Base-by-base conservation (phyloP, 2,329 filamentous ascomycete species). In the Metarhizium album region DNA sequence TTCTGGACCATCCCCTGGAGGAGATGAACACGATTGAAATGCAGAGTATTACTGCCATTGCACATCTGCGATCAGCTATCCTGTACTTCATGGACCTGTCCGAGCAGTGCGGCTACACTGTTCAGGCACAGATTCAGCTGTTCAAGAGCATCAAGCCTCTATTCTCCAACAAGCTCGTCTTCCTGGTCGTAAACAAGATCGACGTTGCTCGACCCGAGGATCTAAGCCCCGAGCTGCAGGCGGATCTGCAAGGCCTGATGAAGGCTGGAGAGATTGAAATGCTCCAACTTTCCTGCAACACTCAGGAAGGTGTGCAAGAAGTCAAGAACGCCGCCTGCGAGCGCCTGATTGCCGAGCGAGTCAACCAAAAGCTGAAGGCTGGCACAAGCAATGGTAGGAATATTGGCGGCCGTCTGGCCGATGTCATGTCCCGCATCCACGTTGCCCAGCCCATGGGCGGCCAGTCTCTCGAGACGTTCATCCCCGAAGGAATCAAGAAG, bases 1-100 rank as follows among this genome's bases (percentile, higher is more conserved):
- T 98, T 59, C 74, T 98, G 54, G 93, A 98, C 62, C 93, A 98
- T 67, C 90, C 91, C 35, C 81, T 98, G 8, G 93, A 97, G 71
- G 93, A 97, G 74, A 98, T 97, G 93, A 95, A 96, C 73, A 97
- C 93, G 3, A 98, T 98, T 65, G 93, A 98, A 72, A 97, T 97
- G 89, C 93, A 97, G 75, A 70, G 87, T 55, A 96, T 98, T 59
- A 97, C 91, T 18, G 93, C 94, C 11, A 95, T 98, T 72, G 93
- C 93, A 48, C 94, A 98, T 74, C 76, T 98, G 65, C 82, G 91
- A 61, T 94, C 90, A 42, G 91, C 91, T 51, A 94, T 98, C 57
- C 76, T 97, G 53, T 97, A 97, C 71, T 97, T 97, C 66, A 95
- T 97, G 87, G 91, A 97, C 74, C 75, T 96, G 54, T 95, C 87